Evolutionary conservation across 257 asterid genomes (phyloP).

Genomic region (Solanum ahanhuiri): DNA sequence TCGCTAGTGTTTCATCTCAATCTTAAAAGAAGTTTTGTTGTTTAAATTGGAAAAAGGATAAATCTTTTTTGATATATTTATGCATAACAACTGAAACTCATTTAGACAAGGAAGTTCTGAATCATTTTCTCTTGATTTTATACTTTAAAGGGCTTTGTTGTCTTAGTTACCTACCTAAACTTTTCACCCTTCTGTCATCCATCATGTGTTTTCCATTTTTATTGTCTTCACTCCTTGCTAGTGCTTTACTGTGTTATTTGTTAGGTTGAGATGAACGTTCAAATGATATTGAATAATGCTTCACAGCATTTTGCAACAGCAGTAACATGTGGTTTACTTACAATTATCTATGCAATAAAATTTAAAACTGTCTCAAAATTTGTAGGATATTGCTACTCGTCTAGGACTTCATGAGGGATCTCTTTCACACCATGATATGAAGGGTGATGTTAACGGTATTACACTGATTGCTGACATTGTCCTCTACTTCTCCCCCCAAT

Average conservation of each 20-base stretch:
- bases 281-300: not conserved
- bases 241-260: not conserved
- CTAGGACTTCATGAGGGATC: conserved; percentile 70
- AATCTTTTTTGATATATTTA: not conserved
- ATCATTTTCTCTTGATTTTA: not conserved
- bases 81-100: not conserved
- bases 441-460: conserved; percentile 59
- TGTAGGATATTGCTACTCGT: conserved; percentile 67
- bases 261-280: not conserved
- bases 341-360: not conserved
- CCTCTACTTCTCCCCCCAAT: conserved; percentile 84
- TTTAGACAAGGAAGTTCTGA: not conserved
- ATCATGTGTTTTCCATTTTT: not conserved
- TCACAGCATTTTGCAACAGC: not conserved
- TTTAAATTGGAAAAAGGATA: not conserved
- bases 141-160: not conserved
- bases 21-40: not conserved
- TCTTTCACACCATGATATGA: conserved; percentile 62
- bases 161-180: not conserved
- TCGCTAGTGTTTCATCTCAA: not conserved
- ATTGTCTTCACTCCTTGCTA: not conserved
- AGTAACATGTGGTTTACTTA: not conserved
- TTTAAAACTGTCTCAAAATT: not conserved
- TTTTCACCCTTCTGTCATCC: not conserved
- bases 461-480: conserved; percentile 85